These are phyloP conservation scores for Skeletonema grethae DNA, from an alignment of 108 stramenopile genomes.

Conservation along the genomic window DNA sequence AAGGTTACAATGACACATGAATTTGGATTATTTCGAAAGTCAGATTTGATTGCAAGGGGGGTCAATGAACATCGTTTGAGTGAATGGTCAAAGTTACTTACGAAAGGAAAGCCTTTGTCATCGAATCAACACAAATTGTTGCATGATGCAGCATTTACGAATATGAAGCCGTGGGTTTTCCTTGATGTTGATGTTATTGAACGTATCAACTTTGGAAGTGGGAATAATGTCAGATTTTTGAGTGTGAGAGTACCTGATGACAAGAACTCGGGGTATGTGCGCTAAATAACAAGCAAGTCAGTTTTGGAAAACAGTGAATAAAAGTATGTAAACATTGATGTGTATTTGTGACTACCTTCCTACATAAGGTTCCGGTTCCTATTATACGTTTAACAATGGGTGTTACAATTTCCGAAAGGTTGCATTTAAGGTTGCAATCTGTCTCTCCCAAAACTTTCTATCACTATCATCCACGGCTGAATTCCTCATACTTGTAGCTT, in stretches of 20 bases:
- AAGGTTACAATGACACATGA: conserved; percentile 49
- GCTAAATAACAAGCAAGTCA: background rate
- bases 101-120: conserved; percentile 1
- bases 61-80: conserved; percentile 4
- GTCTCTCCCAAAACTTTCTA: conserved; percentile 53
- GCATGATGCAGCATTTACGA: background rate
- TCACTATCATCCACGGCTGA: conserved; percentile 38
- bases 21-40: conserved; percentile 66
- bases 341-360: background rate
- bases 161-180: conserved; percentile 50
- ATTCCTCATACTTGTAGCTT: conserved; percentile 50
- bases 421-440: conserved; percentile 50
- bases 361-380: background rate
- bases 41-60: conserved; percentile 52
- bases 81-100: conserved; percentile 22
- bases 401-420: conserved; percentile 37
- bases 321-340: background rate
- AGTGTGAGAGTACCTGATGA: conserved; percentile 53
- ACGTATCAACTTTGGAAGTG: conserved; percentile 70
- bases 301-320: background rate
- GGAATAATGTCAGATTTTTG: conserved; percentile 54
- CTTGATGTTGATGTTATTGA: conserved; percentile 63
- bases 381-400: background rate
- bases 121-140: conserved; percentile 26
- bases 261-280: conserved; percentile 50